phyloP scores from a whole-genome alignment of 73 alveolate genomes.

The Paramecium tetraurelia region DNA sequence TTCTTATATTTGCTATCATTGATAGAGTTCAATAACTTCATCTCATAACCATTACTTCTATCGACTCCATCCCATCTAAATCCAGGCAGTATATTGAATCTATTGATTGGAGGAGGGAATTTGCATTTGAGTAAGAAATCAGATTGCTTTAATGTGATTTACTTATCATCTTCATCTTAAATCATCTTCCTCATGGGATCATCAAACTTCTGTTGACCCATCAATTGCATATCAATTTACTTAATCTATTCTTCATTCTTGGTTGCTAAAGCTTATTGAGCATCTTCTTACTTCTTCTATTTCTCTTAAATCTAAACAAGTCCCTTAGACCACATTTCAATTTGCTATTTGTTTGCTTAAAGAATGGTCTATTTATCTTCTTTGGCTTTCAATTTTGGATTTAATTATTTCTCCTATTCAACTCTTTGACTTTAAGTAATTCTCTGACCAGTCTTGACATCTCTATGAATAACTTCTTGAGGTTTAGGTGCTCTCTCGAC shows the following conservation, averaged over 20 bases:
- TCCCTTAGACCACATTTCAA: conserved; percentile 27
- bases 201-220: conserved; percentile 33
- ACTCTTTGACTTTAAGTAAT: background rate
- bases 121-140: conserved; percentile 38
- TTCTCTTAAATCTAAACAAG: background rate
- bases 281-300: background rate
- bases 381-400: background rate
- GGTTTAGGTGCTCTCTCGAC: conserved; percentile 33
- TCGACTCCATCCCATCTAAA: conserved; percentile 97
- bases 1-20: conserved; percentile 29
- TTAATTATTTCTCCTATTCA: background rate
- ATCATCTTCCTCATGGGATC: conserved; percentile 60
- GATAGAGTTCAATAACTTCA: conserved; percentile 39
- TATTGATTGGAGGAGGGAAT: conserved; percentile 64
- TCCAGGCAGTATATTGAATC: conserved; percentile 94
- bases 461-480: conserved; percentile 13
- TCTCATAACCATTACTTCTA: conserved; percentile 94
- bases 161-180: conserved; percentile 45
- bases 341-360: conserved; percentile 9
- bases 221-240: conserved; percentile 45
- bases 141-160: background rate
- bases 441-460: background rate
- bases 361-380: background rate
- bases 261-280: background rate
- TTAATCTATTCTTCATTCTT: background rate